Percentiles rank a stretch among this genome's conserved stretches.
phyloP scores from a whole-genome alignment of 2,329 filamentous ascomycete genomes.

The Cadophora sp. region DNA sequence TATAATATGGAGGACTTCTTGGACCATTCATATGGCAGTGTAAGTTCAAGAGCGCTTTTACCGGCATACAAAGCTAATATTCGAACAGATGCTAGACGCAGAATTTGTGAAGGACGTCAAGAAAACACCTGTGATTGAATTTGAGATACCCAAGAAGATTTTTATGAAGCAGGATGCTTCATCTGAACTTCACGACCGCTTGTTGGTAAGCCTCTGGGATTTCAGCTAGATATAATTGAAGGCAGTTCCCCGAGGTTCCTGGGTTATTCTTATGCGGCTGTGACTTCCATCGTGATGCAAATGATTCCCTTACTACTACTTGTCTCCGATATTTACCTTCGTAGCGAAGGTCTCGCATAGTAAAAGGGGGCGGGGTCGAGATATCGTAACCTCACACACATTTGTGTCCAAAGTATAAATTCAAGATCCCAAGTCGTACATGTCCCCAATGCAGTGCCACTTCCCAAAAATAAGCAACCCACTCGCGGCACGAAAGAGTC shows the following conservation, averaged over 20 bases:
- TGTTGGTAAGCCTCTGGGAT: constrained; percentile 67
- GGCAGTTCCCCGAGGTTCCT: neutral
- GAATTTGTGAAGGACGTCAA: constrained; percentile 85
- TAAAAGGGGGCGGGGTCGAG: constrained; percentile 17
- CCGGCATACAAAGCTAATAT: constrained; percentile 42
- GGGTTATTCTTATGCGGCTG: too few species aligned
- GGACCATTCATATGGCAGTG: constrained; percentile 87
- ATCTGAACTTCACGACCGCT: constrained; percentile 56
- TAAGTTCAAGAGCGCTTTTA: constrained; percentile 51
- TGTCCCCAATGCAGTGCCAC: neutral
- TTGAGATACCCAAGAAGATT: constrained; percentile 74
- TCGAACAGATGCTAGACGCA: constrained; percentile 74
- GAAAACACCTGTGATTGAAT: constrained; percentile 89
- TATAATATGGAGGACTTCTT: constrained; percentile 98
- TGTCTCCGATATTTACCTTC: neutral
- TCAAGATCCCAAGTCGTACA: neutral
- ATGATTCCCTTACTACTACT: neutral
- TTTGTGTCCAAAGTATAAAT: neutral
- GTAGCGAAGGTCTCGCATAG: constrained; percentile 11
- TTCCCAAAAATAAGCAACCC: constrained; percentile 1
- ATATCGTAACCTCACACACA: neutral
- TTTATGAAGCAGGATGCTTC: constrained; percentile 53
- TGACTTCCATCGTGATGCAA: neutral
- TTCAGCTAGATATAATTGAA: constrained; percentile 47
- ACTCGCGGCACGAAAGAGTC: constrained; percentile 9